Conservation (phyloP, 306 rosid genomes). For the Quercus suber region DNA sequence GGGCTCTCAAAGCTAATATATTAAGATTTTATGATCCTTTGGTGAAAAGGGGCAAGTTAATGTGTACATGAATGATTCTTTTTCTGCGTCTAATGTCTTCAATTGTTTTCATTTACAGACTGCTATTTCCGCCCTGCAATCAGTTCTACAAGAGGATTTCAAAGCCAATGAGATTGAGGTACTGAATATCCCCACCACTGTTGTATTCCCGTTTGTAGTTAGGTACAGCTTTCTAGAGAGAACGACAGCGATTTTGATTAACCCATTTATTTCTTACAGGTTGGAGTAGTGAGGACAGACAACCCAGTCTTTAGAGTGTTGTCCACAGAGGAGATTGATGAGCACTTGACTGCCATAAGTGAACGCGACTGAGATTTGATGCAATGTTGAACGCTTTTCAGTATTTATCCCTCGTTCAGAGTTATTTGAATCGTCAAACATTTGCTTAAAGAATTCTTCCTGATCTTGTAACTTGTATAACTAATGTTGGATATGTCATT, state of each 20-base stretch:
- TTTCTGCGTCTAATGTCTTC: background rate
- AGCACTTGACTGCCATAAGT: slow-evolving; percentile 97
- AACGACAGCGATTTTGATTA: background rate
- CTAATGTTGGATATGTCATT: background rate
- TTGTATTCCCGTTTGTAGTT: background rate
- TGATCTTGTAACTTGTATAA: background rate
- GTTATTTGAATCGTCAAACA: slow-evolving; percentile 15
- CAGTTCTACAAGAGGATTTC: slow-evolving; percentile 98
- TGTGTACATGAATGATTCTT: background rate
- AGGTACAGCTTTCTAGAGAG: background rate
- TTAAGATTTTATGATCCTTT: too few species aligned
- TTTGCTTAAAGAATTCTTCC: background rate
- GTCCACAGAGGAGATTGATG: slow-evolving; percentile 88
- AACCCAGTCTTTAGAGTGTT: slow-evolving; percentile 77
- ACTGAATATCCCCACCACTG: slow-evolving; percentile 5
- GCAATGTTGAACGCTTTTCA: slow-evolving; percentile 20
- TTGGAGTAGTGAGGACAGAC: slow-evolving; percentile 83
- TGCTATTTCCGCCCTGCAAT: slow-evolving; percentile 95
- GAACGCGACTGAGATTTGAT: slow-evolving; percentile 76
- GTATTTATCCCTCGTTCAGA: background rate
- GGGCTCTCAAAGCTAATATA: too few species aligned
- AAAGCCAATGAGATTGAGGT: slow-evolving; percentile 99
- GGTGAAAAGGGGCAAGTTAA: too few species aligned
- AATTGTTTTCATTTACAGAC: slow-evolving; percentile 47
- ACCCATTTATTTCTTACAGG: slow-evolving; percentile 42